Percentiles rank a stretch among this genome's conserved stretches.
Evolutionary conservation across 2,329 filamentous ascomycete species (phyloP).

Genomic region (Neurospora sp.): DNA sequence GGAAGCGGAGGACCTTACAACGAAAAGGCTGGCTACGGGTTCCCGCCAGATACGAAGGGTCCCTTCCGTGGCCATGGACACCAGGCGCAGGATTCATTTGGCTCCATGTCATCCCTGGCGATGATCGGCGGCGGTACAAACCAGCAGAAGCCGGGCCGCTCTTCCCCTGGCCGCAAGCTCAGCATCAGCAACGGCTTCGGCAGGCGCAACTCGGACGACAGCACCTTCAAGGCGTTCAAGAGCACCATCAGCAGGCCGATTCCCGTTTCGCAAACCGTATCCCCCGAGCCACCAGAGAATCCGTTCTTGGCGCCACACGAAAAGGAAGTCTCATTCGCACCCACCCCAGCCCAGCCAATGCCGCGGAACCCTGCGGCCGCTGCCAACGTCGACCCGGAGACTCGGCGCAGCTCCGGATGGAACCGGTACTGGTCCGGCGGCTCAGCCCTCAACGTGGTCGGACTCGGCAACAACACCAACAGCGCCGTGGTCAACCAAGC

Average conservation of each 20-base stretch:
- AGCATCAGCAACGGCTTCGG: constrained; percentile 54
- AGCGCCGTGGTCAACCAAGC: constrained; percentile 11
- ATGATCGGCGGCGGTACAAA: constrained; percentile 56
- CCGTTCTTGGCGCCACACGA: constrained; percentile 27
- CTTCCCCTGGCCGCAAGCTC: constrained; percentile 17
- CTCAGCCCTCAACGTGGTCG: constrained; percentile 56
- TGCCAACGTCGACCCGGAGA: constrained; percentile 28
- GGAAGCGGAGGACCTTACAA: constrained; percentile 35
- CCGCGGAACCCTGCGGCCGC: constrained; percentile 25
- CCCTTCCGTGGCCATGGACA: constrained; percentile 47
- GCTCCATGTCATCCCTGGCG: constrained; percentile 54
- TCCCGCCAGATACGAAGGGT: constrained; percentile 33
- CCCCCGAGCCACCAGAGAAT: constrained; percentile 5
- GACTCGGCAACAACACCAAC: constrained; percentile 35
- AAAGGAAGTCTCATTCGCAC: constrained; percentile 30
- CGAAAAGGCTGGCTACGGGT: constrained; percentile 48
- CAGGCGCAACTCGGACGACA: constrained; percentile 39
- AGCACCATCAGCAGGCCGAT: constrained; percentile 53
- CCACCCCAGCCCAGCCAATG: constrained; percentile 21
- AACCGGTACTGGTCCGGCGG: constrained; percentile 70
- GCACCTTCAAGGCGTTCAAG: constrained; percentile 54
- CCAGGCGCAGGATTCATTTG: constrained; percentile 40
- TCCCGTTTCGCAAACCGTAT: constrained; percentile 23
- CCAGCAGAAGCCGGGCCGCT: constrained; percentile 33
- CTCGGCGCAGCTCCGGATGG: constrained; percentile 62